These are phyloP conservation scores for Anisodus tanguticus DNA, from an alignment of 257 asterid species.

Conservation along the genomic window DNA sequence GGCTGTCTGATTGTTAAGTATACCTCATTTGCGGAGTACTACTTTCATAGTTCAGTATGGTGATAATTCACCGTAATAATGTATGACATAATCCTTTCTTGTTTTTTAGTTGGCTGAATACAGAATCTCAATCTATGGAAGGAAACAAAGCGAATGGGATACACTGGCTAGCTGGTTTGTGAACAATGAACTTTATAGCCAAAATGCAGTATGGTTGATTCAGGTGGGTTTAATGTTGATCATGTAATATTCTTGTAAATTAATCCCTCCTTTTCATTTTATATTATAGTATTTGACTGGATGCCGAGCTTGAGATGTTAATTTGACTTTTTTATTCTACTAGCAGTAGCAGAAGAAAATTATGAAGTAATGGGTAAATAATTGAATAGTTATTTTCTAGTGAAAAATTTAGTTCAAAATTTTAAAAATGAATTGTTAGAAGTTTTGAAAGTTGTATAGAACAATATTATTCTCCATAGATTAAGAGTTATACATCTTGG, in stretches of 20 bases:
- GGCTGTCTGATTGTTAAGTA: neutral
- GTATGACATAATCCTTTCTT: constrained; percentile 17
- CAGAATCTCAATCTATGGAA: constrained; percentile 84
- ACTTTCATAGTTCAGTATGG: neutral
- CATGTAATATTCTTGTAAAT: constrained; percentile 20
- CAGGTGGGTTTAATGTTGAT: constrained; percentile 57
- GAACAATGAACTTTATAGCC: constrained; percentile 73
- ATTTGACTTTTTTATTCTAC: constrained; percentile 23
- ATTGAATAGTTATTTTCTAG: neutral
- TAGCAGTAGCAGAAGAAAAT: constrained; percentile 1
- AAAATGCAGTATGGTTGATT: constrained; percentile 91
- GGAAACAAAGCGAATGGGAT: constrained; percentile 96
- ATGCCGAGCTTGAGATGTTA: neutral
- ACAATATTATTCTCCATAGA: neutral
- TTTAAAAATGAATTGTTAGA: constrained; percentile 15
- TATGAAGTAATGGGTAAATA: neutral
- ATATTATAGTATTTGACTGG: neutral
- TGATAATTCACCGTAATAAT: neutral
- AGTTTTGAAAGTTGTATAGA: neutral
- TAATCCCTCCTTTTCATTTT: constrained; percentile 6
- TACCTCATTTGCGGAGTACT: neutral
- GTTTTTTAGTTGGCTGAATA: constrained; percentile 84
- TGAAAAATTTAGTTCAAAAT: constrained; percentile 7
- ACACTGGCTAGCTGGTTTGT: constrained; percentile 94
- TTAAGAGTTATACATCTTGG: neutral